A percentile compares a stretch with the other conserved stretches of the same genome.
Evolutionary conservation across 306 rosid genomes (phyloP).

Genomic region (Sesbania bispinosa): DNA sequence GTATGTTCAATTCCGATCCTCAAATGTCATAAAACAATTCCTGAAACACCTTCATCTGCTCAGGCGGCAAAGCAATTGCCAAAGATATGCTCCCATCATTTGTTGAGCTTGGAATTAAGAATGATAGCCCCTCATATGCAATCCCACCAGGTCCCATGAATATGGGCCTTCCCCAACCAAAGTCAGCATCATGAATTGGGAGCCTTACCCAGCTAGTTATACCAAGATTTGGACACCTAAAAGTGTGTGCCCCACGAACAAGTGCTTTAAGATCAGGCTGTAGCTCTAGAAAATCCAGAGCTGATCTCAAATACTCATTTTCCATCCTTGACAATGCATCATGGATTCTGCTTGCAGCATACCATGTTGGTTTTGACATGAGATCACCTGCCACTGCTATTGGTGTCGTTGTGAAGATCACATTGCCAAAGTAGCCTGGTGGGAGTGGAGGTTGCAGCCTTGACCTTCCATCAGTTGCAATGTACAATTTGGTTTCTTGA

Average conservation of each 20-base stretch:
- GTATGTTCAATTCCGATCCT: background rate
- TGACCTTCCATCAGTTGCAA: slow-evolving; percentile 83
- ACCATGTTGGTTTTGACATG: slow-evolving; percentile 70
- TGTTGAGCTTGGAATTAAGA: slow-evolving; percentile 58
- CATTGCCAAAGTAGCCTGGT: slow-evolving; percentile 83
- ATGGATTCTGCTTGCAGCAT: slow-evolving; percentile 71
- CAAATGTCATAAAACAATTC: slow-evolving; percentile 48
- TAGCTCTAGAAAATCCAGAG: slow-evolving; percentile 77
- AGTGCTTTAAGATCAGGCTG: slow-evolving; percentile 80
- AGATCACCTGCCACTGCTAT: slow-evolving; percentile 63
- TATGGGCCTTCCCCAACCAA: slow-evolving; percentile 94
- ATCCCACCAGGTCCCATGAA: slow-evolving; percentile 98
- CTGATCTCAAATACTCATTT: slow-evolving; percentile 68
- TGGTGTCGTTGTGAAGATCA: slow-evolving; percentile 78
- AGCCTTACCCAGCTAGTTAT: slow-evolving; percentile 88
- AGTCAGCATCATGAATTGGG: slow-evolving; percentile 88
- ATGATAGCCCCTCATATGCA: slow-evolving; percentile 73
- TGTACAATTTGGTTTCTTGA: slow-evolving; percentile 70
- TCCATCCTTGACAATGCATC: slow-evolving; percentile 64
- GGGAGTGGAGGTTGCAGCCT: slow-evolving; percentile 82
- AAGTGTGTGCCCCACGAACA: slow-evolving; percentile 76
- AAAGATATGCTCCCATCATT: slow-evolving; percentile 62
- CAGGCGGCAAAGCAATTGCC: slow-evolving; percentile 50
- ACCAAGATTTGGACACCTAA: slow-evolving; percentile 85
- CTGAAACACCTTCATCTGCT: slow-evolving; percentile 56